phyloP scores from a whole-genome alignment of 805 yeast genomes.

The Candida tammaniensis region DNA sequence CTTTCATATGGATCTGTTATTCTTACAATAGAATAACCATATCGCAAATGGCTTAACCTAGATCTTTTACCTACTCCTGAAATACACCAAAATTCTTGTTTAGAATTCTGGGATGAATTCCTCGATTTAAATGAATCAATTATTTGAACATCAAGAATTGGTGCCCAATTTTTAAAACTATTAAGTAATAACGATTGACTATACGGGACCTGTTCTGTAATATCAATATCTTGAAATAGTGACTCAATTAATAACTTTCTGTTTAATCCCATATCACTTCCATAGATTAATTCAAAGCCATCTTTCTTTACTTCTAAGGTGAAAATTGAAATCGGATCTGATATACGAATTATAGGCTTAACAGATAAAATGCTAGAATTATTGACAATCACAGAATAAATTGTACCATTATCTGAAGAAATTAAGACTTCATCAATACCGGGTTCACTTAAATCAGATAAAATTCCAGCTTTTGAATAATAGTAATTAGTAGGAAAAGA shows the following conservation, averaged over 20 bases:
- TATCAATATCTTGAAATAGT: conserved; percentile 15
- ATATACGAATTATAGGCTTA: conserved; percentile 32
- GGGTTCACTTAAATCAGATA: conserved; percentile 5
- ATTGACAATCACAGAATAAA: conserved; percentile 27
- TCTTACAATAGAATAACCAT: conserved; percentile 29
- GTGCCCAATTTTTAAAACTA: conserved; percentile 48
- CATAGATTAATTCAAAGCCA: conserved; percentile 28
- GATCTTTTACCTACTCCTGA: conserved; percentile 35
- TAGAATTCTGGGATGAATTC: conserved; percentile 14
- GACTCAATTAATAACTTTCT: conserved; percentile 31
- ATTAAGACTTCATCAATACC: conserved; percentile 26
- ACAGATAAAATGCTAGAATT: conserved; percentile 16
- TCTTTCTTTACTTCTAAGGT: conserved; percentile 21
- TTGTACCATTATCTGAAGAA: conserved; percentile 33
- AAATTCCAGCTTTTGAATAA: conserved; percentile 22
- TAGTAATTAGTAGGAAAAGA: conserved; percentile 42
- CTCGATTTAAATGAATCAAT: conserved; percentile 25
- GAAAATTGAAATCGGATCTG: conserved; percentile 35
- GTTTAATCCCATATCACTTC: conserved; percentile 41
- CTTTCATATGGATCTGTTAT: conserved; percentile 24
- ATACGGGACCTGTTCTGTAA: conserved; percentile 17
- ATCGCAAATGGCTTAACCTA: conserved; percentile 28
- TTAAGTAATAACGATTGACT: conserved; percentile 22
- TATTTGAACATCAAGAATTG: conserved; percentile 39
- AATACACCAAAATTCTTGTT: conserved; percentile 44